Conservation (phyloP, 2,329 filamentous ascomycete genomes). For the Penicillium decumbens region DNA sequence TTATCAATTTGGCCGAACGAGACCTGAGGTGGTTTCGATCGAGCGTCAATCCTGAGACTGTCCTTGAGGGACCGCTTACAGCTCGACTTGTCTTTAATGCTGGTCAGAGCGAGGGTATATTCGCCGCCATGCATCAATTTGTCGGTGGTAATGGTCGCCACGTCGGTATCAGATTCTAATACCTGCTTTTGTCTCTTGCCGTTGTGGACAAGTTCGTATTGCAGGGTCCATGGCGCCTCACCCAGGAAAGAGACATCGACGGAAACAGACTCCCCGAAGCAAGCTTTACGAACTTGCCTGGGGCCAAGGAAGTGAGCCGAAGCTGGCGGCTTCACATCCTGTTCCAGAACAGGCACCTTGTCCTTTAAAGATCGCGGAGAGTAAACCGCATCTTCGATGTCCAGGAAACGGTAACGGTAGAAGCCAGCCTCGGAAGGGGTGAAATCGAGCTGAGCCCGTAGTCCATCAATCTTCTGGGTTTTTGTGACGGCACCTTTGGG, state of each 20-base stretch:
- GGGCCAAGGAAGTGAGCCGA: constrained; percentile 64
- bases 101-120: constrained; percentile 79
- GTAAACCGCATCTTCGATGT: constrained; percentile 80
- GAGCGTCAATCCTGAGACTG: constrained; percentile 77
- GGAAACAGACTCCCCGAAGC: constrained; percentile 74
- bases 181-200: constrained; percentile 72
- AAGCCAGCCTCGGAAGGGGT: constrained; percentile 74
- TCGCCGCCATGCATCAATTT: constrained; percentile 76
- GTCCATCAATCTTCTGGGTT: constrained; percentile 58
- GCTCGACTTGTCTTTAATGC: constrained; percentile 76
- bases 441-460: constrained; percentile 79
- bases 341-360: constrained; percentile 64
- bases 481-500: constrained; percentile 53
- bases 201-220: constrained; percentile 89
- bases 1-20: constrained; percentile 83
- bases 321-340: constrained; percentile 89
- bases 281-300: constrained; percentile 58
- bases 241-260: constrained; percentile 72
- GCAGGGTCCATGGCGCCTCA: constrained; percentile 79
- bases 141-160: constrained; percentile 70
- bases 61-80: constrained; percentile 85
- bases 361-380: constrained; percentile 59
- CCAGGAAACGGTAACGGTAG: constrained; percentile 80
- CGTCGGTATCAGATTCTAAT: constrained; percentile 58
- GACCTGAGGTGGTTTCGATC: constrained; percentile 80